Conservation (phyloP, 768 basidiomycete genomes). For the Russula compacta region DNA sequence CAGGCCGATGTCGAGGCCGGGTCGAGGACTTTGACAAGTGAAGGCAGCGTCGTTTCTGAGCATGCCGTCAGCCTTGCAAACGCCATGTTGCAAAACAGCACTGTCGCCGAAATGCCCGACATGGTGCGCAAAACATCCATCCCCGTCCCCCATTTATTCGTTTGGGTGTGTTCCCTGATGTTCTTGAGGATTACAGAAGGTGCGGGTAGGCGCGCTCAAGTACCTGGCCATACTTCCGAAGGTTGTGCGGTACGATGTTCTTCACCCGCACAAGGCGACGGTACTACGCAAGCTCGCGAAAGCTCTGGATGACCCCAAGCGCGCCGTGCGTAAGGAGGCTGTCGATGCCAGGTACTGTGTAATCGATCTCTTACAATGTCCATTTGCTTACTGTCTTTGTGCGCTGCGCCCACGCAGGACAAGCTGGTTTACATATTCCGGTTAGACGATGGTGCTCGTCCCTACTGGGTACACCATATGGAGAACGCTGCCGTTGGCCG, state of each 20-base stretch:
- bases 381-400: not conserved
- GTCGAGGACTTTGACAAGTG: conserved; percentile 21
- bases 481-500: not conserved
- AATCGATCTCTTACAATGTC: not conserved
- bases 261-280: conserved; percentile 68
- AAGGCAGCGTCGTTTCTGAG: conserved; percentile 40
- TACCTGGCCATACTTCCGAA: conserved; percentile 68
- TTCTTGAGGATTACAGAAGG: conserved; percentile 40
- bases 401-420: not conserved
- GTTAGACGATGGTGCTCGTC: conserved; percentile 1
- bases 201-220: conserved; percentile 65
- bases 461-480: not conserved
- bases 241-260: conserved; percentile 68
- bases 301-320: conserved; percentile 83
- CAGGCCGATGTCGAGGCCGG: conserved; percentile 42
- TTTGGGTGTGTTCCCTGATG: not conserved
- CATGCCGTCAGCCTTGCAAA: conserved; percentile 65
- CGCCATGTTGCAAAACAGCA: conserved; percentile 60
- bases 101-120: conserved; percentile 41
- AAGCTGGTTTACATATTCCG: conserved; percentile 16
- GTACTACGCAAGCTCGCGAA: conserved; percentile 70
- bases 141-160: not conserved
- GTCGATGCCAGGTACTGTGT: conserved; percentile 59
- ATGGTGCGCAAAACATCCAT: conserved; percentile 35
- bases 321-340: conserved; percentile 75